Evolutionary conservation across 1,284 basidiomycete species (phyloP).

Genomic region (Tremellales sp.): DNA sequence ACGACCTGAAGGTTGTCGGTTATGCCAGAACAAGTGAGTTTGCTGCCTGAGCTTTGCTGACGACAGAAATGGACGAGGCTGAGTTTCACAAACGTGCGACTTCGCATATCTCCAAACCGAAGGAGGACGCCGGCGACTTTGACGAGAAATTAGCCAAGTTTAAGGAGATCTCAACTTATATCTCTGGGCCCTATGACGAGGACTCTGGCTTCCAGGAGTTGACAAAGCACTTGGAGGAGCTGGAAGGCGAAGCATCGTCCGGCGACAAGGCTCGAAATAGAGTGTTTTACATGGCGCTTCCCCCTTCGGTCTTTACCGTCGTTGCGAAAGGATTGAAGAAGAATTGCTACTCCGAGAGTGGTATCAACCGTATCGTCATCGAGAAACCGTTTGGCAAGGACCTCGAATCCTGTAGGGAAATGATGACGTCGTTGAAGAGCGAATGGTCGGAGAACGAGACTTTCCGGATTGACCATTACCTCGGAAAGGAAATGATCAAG

Average conservation of each 20-base stretch:
- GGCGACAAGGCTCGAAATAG: slow-evolving; percentile 55
- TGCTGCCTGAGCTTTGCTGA: slow-evolving; percentile 8
- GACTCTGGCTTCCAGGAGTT: slow-evolving; percentile 70
- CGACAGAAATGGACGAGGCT: slow-evolving; percentile 68
- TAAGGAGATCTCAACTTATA: slow-evolving; percentile 71
- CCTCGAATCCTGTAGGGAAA: slow-evolving; percentile 73
- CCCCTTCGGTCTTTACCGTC: slow-evolving; percentile 86
- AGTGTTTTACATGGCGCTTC: slow-evolving; percentile 89
- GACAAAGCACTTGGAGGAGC: slow-evolving; percentile 67
- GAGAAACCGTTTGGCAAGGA: slow-evolving; percentile 98
- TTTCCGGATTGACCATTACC: slow-evolving; percentile 96
- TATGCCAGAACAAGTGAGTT: slow-evolving; percentile 77
- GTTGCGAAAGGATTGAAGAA: slow-evolving; percentile 78
- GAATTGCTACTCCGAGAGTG: slow-evolving; percentile 68
- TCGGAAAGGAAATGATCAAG: slow-evolving; percentile 99
- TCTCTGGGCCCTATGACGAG: slow-evolving; percentile 84
- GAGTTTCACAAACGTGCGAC: slow-evolving; percentile 82
- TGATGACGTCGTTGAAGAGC: slow-evolving; percentile 72
- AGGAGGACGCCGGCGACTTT: too few relatives aligned
- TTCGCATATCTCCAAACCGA: slow-evolving; percentile 74
- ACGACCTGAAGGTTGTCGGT: slow-evolving; percentile 80
- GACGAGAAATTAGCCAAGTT: slow-evolving; percentile 58
- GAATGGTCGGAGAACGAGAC: slow-evolving; percentile 94
- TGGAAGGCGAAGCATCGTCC: slow-evolving; percentile 64
- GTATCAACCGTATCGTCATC: slow-evolving; percentile 84